Percentiles rank a stretch among this genome's conserved stretches.
Evolutionary conservation across 2,329 filamentous ascomycete species (phyloP).

Genomic region (Harringtonia aguacate): DNA sequence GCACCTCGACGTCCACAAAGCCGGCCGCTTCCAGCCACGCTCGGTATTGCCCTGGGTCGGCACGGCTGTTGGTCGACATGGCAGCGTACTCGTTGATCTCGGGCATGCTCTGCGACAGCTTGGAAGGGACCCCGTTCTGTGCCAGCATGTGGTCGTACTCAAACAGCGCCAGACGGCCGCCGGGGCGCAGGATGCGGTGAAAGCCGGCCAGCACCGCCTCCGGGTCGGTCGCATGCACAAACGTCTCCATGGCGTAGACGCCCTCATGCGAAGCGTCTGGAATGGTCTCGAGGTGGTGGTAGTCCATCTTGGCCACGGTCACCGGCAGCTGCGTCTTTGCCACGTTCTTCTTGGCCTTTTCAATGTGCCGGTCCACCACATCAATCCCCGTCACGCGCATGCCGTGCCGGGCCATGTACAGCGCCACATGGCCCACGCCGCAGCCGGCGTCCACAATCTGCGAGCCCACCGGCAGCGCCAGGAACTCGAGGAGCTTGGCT

Average conservation of each 20-base stretch:
- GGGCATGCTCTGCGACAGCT: slow-evolving; percentile 20
- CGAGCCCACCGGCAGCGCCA: slow-evolving; percentile 26
- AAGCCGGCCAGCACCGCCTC: slow-evolving; percentile 32
- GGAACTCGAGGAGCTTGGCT: slow-evolving; percentile 28
- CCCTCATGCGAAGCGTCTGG: slow-evolving; percentile 31
- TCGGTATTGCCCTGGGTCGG: slow-evolving; percentile 26
- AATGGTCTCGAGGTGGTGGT: slow-evolving; percentile 36
- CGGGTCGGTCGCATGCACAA: slow-evolving; percentile 41
- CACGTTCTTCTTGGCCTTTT: slow-evolving; percentile 30
- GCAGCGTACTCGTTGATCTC: slow-evolving; percentile 30
- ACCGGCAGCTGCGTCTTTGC: slow-evolving; percentile 23
- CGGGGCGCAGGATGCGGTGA: slow-evolving; percentile 33
- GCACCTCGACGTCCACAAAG: slow-evolving; percentile 31
- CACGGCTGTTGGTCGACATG: slow-evolving; percentile 32
- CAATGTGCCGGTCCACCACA: slow-evolving; percentile 34
- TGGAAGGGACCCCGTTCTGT: slow-evolving; percentile 13
- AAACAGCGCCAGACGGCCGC: slow-evolving; percentile 32
- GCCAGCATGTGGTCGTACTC: slow-evolving; percentile 34
- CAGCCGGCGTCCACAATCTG: slow-evolving; percentile 41
- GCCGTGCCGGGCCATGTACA: slow-evolving; percentile 31
- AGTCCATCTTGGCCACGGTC: slow-evolving; percentile 32
- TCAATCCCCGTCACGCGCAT: slow-evolving; percentile 36
- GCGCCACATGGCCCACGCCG: slow-evolving; percentile 37
- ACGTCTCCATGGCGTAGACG: slow-evolving; percentile 44
- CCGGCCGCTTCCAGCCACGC: slow-evolving; percentile 30